A percentile compares a stretch with the other conserved stretches of the same genome.
Conservation (phyloP, 139 green algal genomes). For the Chlamydomonas eustigma region DNA sequence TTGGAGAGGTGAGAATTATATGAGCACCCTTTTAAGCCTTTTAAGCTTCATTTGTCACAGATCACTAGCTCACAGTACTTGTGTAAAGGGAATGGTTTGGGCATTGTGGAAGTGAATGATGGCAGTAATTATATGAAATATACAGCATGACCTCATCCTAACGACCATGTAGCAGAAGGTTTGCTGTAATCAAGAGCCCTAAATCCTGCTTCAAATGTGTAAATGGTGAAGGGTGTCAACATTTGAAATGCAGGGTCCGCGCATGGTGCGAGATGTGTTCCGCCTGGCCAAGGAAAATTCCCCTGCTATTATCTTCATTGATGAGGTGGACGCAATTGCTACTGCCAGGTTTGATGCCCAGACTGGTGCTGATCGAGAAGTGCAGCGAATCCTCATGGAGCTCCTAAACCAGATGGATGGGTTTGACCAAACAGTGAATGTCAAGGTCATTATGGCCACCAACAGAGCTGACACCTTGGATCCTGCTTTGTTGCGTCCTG, state of each 20-base stretch:
- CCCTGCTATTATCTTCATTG: slow-evolving; percentile 98
- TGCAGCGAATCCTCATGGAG: slow-evolving; percentile 99
- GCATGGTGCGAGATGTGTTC: slow-evolving; percentile 99
- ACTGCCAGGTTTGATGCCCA: slow-evolving; percentile 95
- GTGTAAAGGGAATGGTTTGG: too few relatives aligned
- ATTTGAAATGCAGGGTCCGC: too few relatives aligned
- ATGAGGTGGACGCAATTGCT: slow-evolving; percentile 96
- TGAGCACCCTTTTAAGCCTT: too few relatives aligned
- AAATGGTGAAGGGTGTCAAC: too few relatives aligned
- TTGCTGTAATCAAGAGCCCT: too few relatives aligned
- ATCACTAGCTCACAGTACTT: too few relatives aligned
- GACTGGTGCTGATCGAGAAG: slow-evolving; percentile 75
- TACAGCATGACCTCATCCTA: too few relatives aligned
- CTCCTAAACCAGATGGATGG: slow-evolving; percentile 99
- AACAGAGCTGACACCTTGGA: slow-evolving; percentile 97
- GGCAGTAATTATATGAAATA: too few relatives aligned
- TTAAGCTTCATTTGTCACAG: too few relatives aligned
- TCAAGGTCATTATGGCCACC: slow-evolving; percentile 99
- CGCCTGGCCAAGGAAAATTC: slow-evolving; percentile 96
- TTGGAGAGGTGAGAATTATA: slow-evolving; percentile 84
- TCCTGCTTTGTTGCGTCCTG: slow-evolving; percentile 93
- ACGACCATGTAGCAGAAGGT: too few relatives aligned
- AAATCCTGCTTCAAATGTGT: too few relatives aligned
- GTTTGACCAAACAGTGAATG: slow-evolving; percentile 95
- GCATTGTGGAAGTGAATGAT: too few relatives aligned